Evolutionary conservation across 768 basidiomycete genomes (phyloP).

Genomic region (Myochromella boudieri): DNA sequence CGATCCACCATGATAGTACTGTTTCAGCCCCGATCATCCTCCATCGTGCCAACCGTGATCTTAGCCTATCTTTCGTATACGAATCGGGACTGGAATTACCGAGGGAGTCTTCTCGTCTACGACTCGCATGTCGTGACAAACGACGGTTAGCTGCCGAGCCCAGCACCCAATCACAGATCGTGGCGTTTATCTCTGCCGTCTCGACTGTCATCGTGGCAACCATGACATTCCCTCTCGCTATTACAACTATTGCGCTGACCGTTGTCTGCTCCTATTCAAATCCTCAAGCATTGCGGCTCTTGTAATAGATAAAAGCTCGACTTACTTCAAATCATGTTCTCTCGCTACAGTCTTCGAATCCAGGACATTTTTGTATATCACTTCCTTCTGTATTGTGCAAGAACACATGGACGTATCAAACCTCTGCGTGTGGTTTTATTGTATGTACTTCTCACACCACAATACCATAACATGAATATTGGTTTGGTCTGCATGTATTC

Average conservation of each 20-base stretch:
- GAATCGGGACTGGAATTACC: conserved; percentile 21
- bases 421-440: too few relatives aligned
- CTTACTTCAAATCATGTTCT: background rate
- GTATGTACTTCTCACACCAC: too few relatives aligned
- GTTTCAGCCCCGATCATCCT: conserved; percentile 6
- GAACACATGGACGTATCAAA: too few relatives aligned
- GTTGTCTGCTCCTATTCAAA: conserved; percentile 41
- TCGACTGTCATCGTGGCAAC: conserved; percentile 25
- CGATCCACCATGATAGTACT: background rate
- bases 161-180: conserved; percentile 4
- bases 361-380: too few relatives aligned
- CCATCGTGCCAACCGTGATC: conserved; percentile 29
- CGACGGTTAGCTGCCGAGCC: background rate
- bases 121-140: background rate
- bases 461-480: too few relatives aligned
- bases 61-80: conserved; percentile 30
- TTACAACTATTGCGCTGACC: conserved; percentile 35
- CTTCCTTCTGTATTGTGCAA: too few relatives aligned
- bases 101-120: conserved; percentile 4
- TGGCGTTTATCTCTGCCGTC: conserved; percentile 20
- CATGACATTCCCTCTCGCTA: conserved; percentile 33
- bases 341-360: background rate
- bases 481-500: too few relatives aligned
- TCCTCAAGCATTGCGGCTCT: conserved; percentile 33
- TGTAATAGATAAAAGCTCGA: too few relatives aligned